Percentiles rank a stretch among this genome's conserved stretches.
phyloP scores from a whole-genome alignment of 768 basidiomycete species.

The Pleurotus platypus region DNA sequence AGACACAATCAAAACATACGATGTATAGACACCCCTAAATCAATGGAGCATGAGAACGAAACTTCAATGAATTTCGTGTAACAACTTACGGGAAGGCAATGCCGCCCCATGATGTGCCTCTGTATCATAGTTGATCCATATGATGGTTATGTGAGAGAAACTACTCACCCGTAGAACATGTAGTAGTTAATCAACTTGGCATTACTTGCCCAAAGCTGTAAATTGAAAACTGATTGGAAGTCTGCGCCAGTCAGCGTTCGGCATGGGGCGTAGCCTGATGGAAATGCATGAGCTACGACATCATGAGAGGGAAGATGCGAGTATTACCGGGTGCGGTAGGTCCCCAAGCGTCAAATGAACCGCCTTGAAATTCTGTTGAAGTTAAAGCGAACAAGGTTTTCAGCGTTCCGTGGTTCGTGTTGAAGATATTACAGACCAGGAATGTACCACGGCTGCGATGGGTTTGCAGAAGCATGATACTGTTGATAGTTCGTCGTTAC shows the following conservation, averaged over 20 bases:
- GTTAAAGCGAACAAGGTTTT: too few relatives aligned
- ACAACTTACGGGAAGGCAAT: conserved; percentile 55
- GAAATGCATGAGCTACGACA: not conserved
- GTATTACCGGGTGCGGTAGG: conserved; percentile 58
- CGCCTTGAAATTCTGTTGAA: conserved; percentile 58
- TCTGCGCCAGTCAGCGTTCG: conserved; percentile 63
- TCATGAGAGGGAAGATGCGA: not conserved
- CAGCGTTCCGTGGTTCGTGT: not conserved
- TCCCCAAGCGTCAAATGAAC: conserved; percentile 82
- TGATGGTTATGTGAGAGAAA: conserved; percentile 12
- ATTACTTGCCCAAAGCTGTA: conserved; percentile 75
- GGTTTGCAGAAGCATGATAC: conserved; percentile 55
- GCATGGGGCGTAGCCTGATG: conserved; percentile 60
- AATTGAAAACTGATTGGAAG: conserved; percentile 79
- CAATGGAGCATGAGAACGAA: not conserved
- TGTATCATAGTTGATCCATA: conserved; percentile 19
- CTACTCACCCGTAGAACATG: conserved; percentile 65
- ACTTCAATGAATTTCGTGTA: not conserved
- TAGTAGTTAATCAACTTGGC: conserved; percentile 82
- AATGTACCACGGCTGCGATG: conserved; percentile 65
- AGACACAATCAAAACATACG: conserved; percentile 1
- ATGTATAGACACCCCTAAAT: conserved; percentile 47
- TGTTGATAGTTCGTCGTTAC: conserved; percentile 61
- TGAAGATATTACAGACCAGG: conserved; percentile 40
- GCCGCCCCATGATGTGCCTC: conserved; percentile 84